Base-by-base conservation (phyloP, 805 yeast species). In the Candida glaebosa region DNA sequence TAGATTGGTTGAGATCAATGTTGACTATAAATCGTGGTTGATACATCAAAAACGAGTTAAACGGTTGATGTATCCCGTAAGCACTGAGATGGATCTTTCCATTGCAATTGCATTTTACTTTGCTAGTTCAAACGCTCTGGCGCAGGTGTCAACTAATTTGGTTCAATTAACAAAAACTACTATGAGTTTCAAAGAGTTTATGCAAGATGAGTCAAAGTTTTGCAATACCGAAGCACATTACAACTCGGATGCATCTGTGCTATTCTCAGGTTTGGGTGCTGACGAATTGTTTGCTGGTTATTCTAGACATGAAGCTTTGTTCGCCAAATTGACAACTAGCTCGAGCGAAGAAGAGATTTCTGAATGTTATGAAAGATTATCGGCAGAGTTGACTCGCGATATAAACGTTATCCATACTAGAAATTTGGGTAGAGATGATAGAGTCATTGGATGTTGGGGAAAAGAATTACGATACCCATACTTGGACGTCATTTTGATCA, bases 281-380 rank as follows among this genome's bases (percentile, higher is more conserved):
- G 99, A 93, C 64, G 99, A 93, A 61, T 64, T 93, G 15, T 90
- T 86, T 68, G 99, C 96, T 0, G 99, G 99, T 0, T 93, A 93
- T 58, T 86, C 95, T 17, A 73, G 97, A 34, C 95, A 93, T 51
- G 82, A 78, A 46, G 61, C 77, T 25, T 54, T 76, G 1, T 75
- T 76, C 54, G 63, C 66, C 5, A 55, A 45, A 12, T 32, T 51
- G 5, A 38, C 26, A 14, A 48, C 49, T 9, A 38, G 39, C 4
- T 53, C 46, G 42, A 57, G 46, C 37, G 48, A 32, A 43, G 51
- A 43, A 3, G 50, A 49, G 18, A 41, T 62, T 5, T 12, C 3
- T 2, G 39, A 41, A 1, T 45, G 64, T 14, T 68, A 71, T 22
- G 57, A 52, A 0, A 69, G 70, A 19, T 66, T 93, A 12, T 66